phyloP scores from a whole-genome alignment of 768 basidiomycete species.

The Leccinum obscurum region DNA sequence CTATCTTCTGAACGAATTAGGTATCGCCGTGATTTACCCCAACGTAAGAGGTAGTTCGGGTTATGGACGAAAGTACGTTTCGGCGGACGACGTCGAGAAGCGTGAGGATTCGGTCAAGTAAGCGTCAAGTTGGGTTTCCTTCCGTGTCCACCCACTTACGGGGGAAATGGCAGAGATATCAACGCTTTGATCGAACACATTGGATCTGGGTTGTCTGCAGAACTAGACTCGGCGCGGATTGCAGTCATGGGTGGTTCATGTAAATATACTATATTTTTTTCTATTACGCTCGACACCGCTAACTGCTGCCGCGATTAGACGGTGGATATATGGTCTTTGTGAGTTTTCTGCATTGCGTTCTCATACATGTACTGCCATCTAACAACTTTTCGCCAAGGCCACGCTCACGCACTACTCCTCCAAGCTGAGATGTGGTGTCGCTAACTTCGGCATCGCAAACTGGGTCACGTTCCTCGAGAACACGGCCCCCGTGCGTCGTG shows the following conservation, averaged over 20 bases:
- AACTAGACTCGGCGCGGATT: constrained; percentile 38
- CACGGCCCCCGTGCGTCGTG: constrained; percentile 38
- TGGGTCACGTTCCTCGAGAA: constrained; percentile 44
- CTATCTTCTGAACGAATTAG: constrained; percentile 44
- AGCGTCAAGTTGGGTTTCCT: background rate
- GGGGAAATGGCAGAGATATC: constrained; percentile 34
- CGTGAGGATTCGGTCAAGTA: constrained; percentile 46
- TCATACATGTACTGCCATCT: background rate
- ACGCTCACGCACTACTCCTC: constrained; percentile 42
- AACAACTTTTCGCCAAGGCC: constrained; percentile 30
- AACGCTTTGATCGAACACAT: constrained; percentile 39
- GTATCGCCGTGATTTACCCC: constrained; percentile 41
- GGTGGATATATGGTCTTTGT: constrained; percentile 45
- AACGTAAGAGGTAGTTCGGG: constrained; percentile 45
- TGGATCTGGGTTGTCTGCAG: constrained; percentile 30
- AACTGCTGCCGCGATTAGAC: constrained; percentile 20
- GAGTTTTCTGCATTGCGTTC: constrained; percentile 8
- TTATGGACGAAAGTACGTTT: constrained; percentile 42
- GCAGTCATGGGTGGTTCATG: constrained; percentile 46
- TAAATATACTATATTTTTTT: constrained; percentile 15
- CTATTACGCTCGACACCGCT: background rate
- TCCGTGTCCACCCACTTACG: background rate
- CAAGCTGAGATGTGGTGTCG: constrained; percentile 41
- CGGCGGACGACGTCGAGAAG: constrained; percentile 42
- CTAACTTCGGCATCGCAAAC: constrained; percentile 42